Percentiles rank a stretch among this genome's conserved stretches.
These are phyloP conservation scores for Colletotrichum orchidophilum DNA, from an alignment of 2,329 filamentous ascomycete genomes.

Conservation along the genomic window DNA sequence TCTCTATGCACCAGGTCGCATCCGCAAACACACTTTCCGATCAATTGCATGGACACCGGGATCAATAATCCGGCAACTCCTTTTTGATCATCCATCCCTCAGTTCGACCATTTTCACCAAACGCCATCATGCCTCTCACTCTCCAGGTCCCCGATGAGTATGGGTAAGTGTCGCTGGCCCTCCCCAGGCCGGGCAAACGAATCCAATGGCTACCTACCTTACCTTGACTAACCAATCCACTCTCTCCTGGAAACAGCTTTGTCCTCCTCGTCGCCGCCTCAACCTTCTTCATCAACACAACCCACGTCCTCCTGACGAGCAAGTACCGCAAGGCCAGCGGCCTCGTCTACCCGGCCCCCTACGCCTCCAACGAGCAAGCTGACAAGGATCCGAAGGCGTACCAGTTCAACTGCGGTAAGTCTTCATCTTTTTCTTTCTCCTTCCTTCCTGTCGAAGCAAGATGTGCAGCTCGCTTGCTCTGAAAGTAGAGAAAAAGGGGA, in stretches of 20 bases:
- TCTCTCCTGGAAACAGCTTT: conserved; percentile 61
- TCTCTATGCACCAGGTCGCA: not conserved
- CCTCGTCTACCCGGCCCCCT: conserved; percentile 66
- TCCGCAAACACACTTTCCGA: not conserved
- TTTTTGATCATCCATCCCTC: not conserved
- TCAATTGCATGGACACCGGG: not conserved
- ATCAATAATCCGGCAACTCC: not conserved
- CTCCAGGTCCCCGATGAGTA: conserved; percentile 60
- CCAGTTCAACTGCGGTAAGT: conserved; percentile 70
- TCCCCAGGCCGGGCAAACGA: not conserved
- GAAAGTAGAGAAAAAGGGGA: not conserved
- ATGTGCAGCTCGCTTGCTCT: no score
- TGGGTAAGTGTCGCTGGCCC: conserved; percentile 50
- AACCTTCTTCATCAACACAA: conserved; percentile 65
- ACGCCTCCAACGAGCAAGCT: conserved; percentile 63
- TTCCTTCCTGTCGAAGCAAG: not conserved
- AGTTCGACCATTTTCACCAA: not conserved
- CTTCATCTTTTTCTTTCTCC: not conserved
- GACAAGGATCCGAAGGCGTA: conserved; percentile 63
- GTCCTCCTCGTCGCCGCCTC: conserved; percentile 67
- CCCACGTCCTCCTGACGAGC: conserved; percentile 59
- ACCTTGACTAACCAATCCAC: not conserved
- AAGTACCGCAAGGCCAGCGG: conserved; percentile 61
- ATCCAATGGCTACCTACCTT: not conserved
- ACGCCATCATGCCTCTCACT: conserved; percentile 49